Evolutionary conservation across 164 flowering plant species (phyloP), one percentile per base, ranked within the genome.

Genomic region (Kingdonia uniflora): DNA sequence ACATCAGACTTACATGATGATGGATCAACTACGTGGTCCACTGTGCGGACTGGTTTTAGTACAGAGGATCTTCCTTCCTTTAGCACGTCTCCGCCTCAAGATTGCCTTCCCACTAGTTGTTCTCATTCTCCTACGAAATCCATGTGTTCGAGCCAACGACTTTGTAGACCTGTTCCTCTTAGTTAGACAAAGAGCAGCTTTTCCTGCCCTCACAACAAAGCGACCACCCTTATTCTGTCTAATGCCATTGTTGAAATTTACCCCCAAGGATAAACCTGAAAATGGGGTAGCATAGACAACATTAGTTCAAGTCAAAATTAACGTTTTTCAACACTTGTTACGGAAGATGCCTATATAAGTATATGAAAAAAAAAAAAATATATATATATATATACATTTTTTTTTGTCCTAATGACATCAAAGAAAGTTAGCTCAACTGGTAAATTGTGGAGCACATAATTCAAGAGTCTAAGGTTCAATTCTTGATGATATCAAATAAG

Each of bases 71-170:
- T 74, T 71, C 13, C 97, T 64, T 19, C 97, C 96, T 75, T 91
- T 91, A 43, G 89, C 96, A 42, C 97, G 83, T 52, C 96, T 60
- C 11, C 89, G 84, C 66, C 77, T 78, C 67, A 91, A 54, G 3
- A 78, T 49, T 22, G 97, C 97, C 63, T 94, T 80, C 13, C 97
- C 95, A 54, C 76, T 55, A 13, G 95, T 84, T 22, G 95, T 90
- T 64, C 88, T 79, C 97, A 87, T 91, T 58, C 97, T 55, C 61
- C 70, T 57, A 22, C 96, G 85, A 51, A 91, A 91, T 8, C 97
- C 97, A 68, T 91, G 92, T 37, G 92, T 80, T 6, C 97, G 71
- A 57, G 96, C 96, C 49, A 87, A 65, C 14, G 97, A 91, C 54
- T 91, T 91, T 39, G 89, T 57, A 35, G 97, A 90, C 58, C 92